Conservation (phyloP, 2,329 filamentous ascomycete species). For the Aspergillus calidoustus region DNA sequence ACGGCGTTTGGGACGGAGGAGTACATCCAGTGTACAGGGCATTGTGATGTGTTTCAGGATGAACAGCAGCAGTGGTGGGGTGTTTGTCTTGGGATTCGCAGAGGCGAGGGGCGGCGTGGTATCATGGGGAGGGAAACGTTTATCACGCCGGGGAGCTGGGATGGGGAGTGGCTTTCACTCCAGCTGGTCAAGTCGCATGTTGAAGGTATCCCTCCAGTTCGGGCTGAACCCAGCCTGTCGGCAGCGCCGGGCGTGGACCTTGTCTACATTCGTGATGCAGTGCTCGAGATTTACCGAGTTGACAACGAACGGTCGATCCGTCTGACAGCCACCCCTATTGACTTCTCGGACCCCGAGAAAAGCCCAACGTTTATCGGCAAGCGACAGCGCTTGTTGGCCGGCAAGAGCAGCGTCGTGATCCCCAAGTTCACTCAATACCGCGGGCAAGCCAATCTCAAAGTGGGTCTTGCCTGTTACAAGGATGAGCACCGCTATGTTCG, state of each 20-base stretch:
- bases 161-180: constrained; percentile 19
- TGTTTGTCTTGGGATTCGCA: constrained; percentile 25
- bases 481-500: constrained; percentile 29
- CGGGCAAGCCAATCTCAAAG: constrained; percentile 8
- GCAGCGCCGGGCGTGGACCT: constrained; percentile 24
- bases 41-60: constrained; percentile 30
- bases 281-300: constrained; percentile 25
- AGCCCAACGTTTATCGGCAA: constrained; percentile 33
- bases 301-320: constrained; percentile 5
- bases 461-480: constrained; percentile 28
- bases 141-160: constrained; percentile 34
- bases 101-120: constrained; percentile 24
- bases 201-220: not conserved
- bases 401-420: constrained; percentile 19
- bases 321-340: constrained; percentile 16
- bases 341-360: constrained; percentile 24
- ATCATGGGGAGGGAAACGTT: constrained; percentile 42
- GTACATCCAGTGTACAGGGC: constrained; percentile 30
- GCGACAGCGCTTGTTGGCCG: constrained; percentile 28
- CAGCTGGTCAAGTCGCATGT: constrained; percentile 28
- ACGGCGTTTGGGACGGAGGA: constrained; percentile 19
- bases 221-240: constrained; percentile 17
- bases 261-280: constrained; percentile 32
- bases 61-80: constrained; percentile 28
- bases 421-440: not conserved